Conservation (phyloP, 495 filamentous ascomycete genomes). For the Melanomma pulvis-pyrius region DNA sequence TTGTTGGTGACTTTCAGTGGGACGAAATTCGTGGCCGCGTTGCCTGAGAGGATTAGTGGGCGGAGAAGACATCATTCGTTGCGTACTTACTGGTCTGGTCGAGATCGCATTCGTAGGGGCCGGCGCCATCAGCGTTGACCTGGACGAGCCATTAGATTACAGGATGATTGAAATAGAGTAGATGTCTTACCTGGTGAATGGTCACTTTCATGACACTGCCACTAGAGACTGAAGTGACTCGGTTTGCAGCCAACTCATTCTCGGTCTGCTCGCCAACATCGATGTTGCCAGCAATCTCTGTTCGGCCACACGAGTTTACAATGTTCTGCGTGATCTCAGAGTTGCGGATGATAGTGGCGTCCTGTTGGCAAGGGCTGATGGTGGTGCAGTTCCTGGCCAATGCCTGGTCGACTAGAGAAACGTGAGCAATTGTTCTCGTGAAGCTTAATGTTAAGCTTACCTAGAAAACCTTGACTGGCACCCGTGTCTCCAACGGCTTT, state of each 20-base stretch:
- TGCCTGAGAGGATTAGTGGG: background rate
- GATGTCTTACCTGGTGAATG: conserved; percentile 12
- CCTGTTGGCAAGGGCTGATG: conserved; percentile 58
- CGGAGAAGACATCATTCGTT: too few species aligned
- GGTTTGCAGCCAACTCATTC: conserved; percentile 49
- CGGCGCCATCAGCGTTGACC: conserved; percentile 27
- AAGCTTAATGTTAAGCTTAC: background rate
- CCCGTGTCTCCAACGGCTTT: background rate
- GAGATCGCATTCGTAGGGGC: conserved; percentile 27
- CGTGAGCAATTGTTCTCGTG: background rate
- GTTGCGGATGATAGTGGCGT: conserved; percentile 57
- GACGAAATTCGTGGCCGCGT: conserved; percentile 21
- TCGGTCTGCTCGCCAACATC: conserved; percentile 59
- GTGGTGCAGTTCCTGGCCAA: conserved; percentile 24
- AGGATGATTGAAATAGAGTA: background rate
- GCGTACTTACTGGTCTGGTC: conserved; percentile 6
- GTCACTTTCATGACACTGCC: conserved; percentile 16
- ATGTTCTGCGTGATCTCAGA: conserved; percentile 38
- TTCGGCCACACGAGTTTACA: conserved; percentile 24
- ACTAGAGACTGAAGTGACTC: conserved; percentile 49
- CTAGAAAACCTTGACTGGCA: conserved; percentile 21
- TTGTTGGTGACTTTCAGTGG: conserved; percentile 19
- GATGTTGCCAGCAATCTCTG: conserved; percentile 56
- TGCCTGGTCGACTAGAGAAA: conserved; percentile 12
- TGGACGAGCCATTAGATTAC: background rate